Evolutionary conservation across 495 filamentous ascomycete genomes (phyloP).

Genomic region (Hypoxylon lenormandii): DNA sequence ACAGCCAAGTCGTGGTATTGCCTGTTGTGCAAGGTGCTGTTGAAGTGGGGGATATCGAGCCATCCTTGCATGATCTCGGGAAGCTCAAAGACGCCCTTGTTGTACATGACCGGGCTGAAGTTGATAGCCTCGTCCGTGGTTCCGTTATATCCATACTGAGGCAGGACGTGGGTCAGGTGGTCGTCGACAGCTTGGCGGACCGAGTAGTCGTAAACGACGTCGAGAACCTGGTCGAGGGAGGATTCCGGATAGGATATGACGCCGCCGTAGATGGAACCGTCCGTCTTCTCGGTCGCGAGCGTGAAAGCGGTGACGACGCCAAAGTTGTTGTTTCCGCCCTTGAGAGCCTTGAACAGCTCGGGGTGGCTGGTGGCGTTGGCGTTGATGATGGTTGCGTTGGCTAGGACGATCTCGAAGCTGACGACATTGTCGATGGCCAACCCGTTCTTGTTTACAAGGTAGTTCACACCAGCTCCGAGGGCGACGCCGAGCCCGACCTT

Average conservation of each 20-base stretch:
- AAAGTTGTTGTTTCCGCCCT: conserved; percentile 69
- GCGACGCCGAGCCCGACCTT: conserved; percentile 1
- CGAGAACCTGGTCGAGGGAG: background rate
- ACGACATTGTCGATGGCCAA: conserved; percentile 62
- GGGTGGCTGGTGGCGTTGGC: conserved; percentile 48
- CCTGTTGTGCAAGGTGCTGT: conserved; percentile 3
- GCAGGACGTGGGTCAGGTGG: background rate
- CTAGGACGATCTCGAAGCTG: conserved; percentile 62
- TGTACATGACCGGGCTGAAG: conserved; percentile 18
- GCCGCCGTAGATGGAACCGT: conserved; percentile 9
- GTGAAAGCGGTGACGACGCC: conserved; percentile 65
- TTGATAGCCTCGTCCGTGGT: background rate
- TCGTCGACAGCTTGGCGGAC: conserved; percentile 3
- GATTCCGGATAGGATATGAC: background rate
- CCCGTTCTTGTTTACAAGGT: conserved; percentile 46
- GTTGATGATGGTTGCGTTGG: conserved; percentile 49
- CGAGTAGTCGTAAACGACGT: background rate
- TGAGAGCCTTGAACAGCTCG: conserved; percentile 64
- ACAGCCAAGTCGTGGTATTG: conserved; percentile 14
- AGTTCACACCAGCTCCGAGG: background rate
- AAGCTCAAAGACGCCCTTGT: conserved; percentile 52
- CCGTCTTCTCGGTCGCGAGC: conserved; percentile 1
- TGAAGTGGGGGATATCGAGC: conserved; percentile 1
- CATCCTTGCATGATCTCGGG: conserved; percentile 9
- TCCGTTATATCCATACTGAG: conserved; percentile 5